Base-by-base conservation (phyloP, 2,329 filamentous ascomycete species). In the Grosmannia clavigera region DNA sequence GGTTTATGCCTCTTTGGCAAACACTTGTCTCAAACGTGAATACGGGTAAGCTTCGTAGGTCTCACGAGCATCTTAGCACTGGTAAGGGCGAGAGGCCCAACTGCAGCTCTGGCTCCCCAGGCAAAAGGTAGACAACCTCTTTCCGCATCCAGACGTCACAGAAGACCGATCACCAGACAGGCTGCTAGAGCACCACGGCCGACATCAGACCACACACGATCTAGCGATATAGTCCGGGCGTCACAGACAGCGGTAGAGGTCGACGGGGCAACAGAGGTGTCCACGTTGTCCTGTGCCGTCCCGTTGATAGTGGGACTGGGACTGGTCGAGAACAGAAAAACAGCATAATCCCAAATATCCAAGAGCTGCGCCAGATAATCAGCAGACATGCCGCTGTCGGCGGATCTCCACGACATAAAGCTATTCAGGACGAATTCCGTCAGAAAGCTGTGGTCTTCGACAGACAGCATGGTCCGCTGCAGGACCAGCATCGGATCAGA, bases 281-380 rank as follows among this genome's bases (percentile, higher is more conserved):
- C 29, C 11, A 1, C 19, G 12, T 16, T 53, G 25, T 53, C 51
- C 27, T 16, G 3, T 6, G 1, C 4, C 16, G 52, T 27, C 33
- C 10, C 9, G 33, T 31, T 38, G 35, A 6, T 31, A 33, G 0
- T 58, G 35, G 12, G 29, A 52, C 27, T 33, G 55, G 10, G 61
- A 59, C 27, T 58, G 40, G 43, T 16, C 55, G 12, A 63, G 55
- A 6, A 63, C 50, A 3, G 60, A 22, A 22, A 61, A 2, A 51
- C 55, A 3, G 60, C n/a, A 38, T 54, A 48, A 46, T 61, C 60
- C 61, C 61, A 63, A 2, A 61, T 58, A 35, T 63, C 60, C 2
- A 61, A 33, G 3, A 61, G 52, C 14, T 57, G 58, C 22, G 22
- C 22, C 22, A 22, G 22, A 22, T 22, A 22, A 22, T 22, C 22